These are phyloP conservation scores for Cicer pinnatifidum DNA, from an alignment of 306 rosid genomes.

Conservation along the genomic window DNA sequence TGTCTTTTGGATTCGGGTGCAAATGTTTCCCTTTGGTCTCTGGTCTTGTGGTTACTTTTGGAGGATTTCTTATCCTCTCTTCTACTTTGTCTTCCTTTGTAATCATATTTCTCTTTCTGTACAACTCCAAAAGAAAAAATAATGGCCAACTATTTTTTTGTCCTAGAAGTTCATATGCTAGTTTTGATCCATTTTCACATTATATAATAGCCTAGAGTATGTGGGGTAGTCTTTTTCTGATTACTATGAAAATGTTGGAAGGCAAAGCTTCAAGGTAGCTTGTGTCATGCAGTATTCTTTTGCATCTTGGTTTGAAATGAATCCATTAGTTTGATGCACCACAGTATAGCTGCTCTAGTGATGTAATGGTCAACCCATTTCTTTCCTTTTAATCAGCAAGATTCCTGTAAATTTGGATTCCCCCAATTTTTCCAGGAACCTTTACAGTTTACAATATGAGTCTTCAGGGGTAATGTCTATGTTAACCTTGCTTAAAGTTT, in stretches of 20 bases:
- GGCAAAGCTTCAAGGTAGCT: not conserved
- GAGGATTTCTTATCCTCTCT: not conserved
- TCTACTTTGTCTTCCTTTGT: not conserved
- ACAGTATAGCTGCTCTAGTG: conserved; percentile 6
- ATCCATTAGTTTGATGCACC: not conserved
- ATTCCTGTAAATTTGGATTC: not conserved
- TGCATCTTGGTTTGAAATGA: conserved; percentile 1
- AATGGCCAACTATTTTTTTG: not conserved
- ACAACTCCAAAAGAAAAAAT: not conserved
- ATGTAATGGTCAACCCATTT: not conserved
- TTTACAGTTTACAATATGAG: not conserved
- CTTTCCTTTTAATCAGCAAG: not conserved
- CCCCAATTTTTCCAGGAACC: not conserved
- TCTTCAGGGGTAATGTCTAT: not conserved
- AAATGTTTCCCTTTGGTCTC: not conserved
- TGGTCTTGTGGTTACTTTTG: not conserved
- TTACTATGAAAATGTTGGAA: conserved; percentile 11
- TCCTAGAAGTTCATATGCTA: conserved; percentile 17
- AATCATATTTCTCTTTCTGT: not conserved
- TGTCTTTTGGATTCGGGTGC: not conserved
- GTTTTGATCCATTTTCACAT: not conserved
- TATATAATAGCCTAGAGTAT: conserved; percentile 13
- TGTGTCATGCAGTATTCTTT: not conserved
- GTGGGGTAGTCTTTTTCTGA: not conserved
- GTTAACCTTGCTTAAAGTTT: not conserved